These are phyloP conservation scores for Aphanoascus verrucosus DNA, from an alignment of 2,329 filamentous ascomycete species.

Conservation along the genomic window DNA sequence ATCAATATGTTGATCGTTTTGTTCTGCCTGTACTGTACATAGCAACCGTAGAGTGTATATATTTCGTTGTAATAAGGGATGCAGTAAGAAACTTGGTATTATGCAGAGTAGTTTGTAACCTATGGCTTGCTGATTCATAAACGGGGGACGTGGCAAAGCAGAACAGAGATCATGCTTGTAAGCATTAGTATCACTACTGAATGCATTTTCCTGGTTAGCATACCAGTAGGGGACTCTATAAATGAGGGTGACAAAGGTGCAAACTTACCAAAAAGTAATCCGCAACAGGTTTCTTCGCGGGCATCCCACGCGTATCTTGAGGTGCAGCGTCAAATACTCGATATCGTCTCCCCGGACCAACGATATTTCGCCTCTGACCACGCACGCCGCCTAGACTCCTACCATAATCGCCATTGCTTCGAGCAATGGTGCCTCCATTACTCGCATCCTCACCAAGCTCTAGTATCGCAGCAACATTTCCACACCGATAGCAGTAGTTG, in stretches of 20 bases:
- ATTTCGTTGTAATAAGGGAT: too few relatives aligned
- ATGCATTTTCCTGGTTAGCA: not conserved
- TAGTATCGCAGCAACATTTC: slow-evolving; percentile 88
- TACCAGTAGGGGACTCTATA: too few relatives aligned
- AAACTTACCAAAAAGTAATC: slow-evolving; percentile 71
- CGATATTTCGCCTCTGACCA: slow-evolving; percentile 35
- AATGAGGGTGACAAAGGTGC: not conserved
- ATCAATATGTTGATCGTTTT: too few relatives aligned
- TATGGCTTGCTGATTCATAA: not conserved
- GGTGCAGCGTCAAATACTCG: slow-evolving; percentile 93
- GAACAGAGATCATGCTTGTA: not conserved
- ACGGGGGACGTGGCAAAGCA: not conserved
- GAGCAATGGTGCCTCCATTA: slow-evolving; percentile 58
- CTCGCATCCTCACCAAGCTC: slow-evolving; percentile 80
- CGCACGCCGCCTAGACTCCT: slow-evolving; percentile 38
- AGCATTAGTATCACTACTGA: slow-evolving; percentile 4
- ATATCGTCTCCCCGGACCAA: slow-evolving; percentile 78
- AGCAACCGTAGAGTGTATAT: too few relatives aligned
- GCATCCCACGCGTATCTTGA: slow-evolving; percentile 93
- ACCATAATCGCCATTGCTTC: slow-evolving; percentile 45
- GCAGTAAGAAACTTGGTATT: too few relatives aligned
- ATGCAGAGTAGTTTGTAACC: not conserved
- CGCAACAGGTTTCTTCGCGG: slow-evolving; percentile 93
- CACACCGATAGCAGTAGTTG: slow-evolving; percentile 93
- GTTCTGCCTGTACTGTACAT: too few relatives aligned